Conservation (phyloP, 306 rosid species). For the Nissolia schottii region DNA sequence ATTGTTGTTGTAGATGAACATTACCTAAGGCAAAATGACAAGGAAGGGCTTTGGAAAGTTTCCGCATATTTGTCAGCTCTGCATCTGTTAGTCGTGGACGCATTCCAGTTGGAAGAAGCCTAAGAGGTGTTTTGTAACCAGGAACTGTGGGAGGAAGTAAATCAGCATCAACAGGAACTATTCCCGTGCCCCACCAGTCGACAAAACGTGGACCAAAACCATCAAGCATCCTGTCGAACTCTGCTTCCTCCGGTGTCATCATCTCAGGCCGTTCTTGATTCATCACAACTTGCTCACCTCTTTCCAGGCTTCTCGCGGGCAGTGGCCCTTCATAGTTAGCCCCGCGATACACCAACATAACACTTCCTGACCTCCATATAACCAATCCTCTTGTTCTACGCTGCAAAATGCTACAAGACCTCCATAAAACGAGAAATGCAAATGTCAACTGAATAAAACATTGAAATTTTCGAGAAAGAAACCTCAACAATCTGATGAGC, state of each 20-base stretch:
- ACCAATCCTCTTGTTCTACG: conserved; percentile 86
- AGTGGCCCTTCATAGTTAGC: conserved; percentile 59
- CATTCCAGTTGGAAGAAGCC: conserved; percentile 90
- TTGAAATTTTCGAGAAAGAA: neutral
- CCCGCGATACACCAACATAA: conserved; percentile 91
- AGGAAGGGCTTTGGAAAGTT: conserved; percentile 80
- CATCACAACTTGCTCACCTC: conserved; percentile 29
- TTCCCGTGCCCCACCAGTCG: conserved; percentile 97
- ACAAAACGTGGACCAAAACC: conserved; percentile 88
- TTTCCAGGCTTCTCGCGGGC: conserved; percentile 18
- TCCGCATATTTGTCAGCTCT: conserved; percentile 75
- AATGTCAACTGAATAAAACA: neutral
- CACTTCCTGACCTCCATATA: conserved; percentile 86
- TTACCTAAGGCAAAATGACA: conserved; percentile 96
- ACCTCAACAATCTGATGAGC: conserved; percentile 89
- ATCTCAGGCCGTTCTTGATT: conserved; percentile 29
- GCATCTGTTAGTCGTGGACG: conserved; percentile 65
- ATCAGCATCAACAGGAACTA: conserved; percentile 96
- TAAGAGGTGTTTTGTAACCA: conserved; percentile 79
- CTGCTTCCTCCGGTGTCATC: conserved; percentile 71
- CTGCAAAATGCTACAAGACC: conserved; percentile 60
- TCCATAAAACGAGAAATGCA: conserved; percentile 28
- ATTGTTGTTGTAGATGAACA: conserved; percentile 6
- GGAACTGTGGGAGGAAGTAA: conserved; percentile 73
- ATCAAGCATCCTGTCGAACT: conserved; percentile 66